phyloP scores from a whole-genome alignment of 441 rosid genomes.

The Corymbia calophylla region DNA sequence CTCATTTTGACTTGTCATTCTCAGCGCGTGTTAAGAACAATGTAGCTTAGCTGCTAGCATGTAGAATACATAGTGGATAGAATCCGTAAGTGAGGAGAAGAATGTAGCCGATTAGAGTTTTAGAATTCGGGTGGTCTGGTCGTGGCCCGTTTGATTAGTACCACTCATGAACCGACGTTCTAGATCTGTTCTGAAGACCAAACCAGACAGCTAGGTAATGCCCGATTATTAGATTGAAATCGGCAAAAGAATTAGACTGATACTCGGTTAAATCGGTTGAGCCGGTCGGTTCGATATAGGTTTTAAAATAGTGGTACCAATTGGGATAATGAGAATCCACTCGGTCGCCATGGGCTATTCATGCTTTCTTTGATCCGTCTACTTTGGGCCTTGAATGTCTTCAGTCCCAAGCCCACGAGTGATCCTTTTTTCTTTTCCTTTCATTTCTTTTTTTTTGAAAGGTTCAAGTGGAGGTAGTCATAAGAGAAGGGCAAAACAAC shows the following conservation, averaged over 20 bases:
- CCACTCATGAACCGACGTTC: accelerated
- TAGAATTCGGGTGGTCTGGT: not conserved
- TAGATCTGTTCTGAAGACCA: not conserved
- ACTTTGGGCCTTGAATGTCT: not conserved
- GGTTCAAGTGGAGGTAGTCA: not conserved
- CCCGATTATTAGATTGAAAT: not conserved
- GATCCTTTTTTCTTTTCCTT: not conserved
- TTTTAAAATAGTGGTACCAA: not conserved
- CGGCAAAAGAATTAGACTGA: not conserved
- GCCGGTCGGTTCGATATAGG: not conserved
- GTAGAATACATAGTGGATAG: not conserved
- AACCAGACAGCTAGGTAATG: not conserved
- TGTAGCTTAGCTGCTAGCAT: not conserved
- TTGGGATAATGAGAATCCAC: not conserved
- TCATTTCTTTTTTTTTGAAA: not conserved
- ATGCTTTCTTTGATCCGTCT: not conserved
- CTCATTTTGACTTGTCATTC: not conserved
- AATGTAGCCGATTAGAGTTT: not conserved
- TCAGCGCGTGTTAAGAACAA: not conserved
- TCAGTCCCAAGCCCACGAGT: not conserved
- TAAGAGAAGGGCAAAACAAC: not conserved
- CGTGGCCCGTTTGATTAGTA: not conserved
- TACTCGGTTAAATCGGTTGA: not conserved
- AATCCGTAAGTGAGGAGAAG: not conserved
- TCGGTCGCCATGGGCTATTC: not conserved